phyloP scores from a whole-genome alignment of 1,284 basidiomycete species.

The Cutaneotrichosporon sp. region DNA sequence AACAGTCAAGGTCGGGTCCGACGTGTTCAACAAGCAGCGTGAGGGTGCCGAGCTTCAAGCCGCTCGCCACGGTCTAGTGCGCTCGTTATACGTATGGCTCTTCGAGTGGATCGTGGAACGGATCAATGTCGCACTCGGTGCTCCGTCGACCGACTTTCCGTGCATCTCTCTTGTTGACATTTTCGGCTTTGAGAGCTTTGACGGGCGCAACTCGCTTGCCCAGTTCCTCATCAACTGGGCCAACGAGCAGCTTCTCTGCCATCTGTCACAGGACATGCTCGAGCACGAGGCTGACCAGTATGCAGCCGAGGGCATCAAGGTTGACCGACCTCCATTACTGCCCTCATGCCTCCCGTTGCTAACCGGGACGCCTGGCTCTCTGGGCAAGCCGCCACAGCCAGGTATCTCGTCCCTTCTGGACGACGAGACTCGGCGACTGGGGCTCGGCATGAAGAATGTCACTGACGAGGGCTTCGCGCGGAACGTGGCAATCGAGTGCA shows the following conservation, averaged over 20 bases:
- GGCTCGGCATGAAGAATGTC: constrained; percentile 13
- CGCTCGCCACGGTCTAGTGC: constrained; percentile 16
- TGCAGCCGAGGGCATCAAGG: constrained; percentile 15
- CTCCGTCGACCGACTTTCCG: constrained; percentile 6
- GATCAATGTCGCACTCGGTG: constrained; percentile 15
- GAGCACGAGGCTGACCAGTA: constrained; percentile 18
- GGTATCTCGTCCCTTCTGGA: constrained; percentile 19
- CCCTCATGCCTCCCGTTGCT: constrained; percentile 15
- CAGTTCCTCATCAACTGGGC: constrained; percentile 25
- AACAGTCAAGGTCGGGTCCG: constrained; percentile 13
- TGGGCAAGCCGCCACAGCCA: constrained; percentile 8
- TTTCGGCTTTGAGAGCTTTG: constrained; percentile 21
- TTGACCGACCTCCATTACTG: constrained; percentile 7
- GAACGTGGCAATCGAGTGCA: constrained; percentile 15
- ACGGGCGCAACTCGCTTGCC: constrained; percentile 11
- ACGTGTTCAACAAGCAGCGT: constrained; percentile 14
- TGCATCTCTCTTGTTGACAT: constrained; percentile 19
- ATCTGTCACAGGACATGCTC: constrained; percentile 16
- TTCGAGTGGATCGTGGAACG: constrained; percentile 17
- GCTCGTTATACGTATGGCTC: constrained; percentile 18
- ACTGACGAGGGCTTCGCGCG: constrained; percentile 13
- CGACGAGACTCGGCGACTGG: constrained; percentile 19
- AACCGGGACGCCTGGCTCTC: constrained; percentile 8
- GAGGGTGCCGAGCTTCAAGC: constrained; percentile 15
- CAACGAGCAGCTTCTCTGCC: constrained; percentile 19